Conservation (phyloP, 805 yeast genomes). For the Ascoidea rubescens region DNA sequence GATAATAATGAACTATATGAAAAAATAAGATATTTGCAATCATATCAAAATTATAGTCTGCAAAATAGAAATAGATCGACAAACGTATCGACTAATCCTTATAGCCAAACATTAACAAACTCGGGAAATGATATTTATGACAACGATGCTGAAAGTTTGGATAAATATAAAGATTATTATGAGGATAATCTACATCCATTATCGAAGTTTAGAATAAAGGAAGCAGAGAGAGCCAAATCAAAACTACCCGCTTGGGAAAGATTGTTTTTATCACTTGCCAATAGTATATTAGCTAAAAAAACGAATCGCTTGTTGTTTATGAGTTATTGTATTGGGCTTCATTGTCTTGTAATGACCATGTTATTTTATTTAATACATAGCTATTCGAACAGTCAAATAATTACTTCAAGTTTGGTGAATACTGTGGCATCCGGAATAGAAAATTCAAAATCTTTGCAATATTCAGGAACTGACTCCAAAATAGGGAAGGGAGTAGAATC, state of each 20-base stretch:
- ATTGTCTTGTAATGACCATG: slow-evolving; percentile 54
- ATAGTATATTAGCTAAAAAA: slow-evolving; percentile 63
- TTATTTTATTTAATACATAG: slow-evolving; percentile 36
- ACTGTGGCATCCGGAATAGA: too few relatives aligned
- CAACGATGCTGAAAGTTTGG: slow-evolving; percentile 33
- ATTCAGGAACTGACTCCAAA: too few relatives aligned
- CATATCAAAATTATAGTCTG: slow-evolving; percentile 22
- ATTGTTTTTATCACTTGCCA: slow-evolving; percentile 56
- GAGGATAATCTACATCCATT: slow-evolving; percentile 75
- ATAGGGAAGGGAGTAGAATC: too few relatives aligned
- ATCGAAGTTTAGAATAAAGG: slow-evolving; percentile 66
- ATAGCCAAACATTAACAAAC: slow-evolving; percentile 17
- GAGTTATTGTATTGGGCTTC: slow-evolving; percentile 61
- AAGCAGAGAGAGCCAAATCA: slow-evolving; percentile 60
- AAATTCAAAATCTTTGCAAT: too few relatives aligned
- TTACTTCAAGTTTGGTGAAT: too few relatives aligned
- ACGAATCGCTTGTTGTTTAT: slow-evolving; percentile 61
- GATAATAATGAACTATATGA: slow-evolving; percentile 78
- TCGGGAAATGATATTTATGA: slow-evolving; percentile 10
- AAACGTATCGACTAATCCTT: slow-evolving; percentile 12
- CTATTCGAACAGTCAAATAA: too few relatives aligned
- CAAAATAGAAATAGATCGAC: slow-evolving; percentile 10
- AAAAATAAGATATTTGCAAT: slow-evolving; percentile 52
- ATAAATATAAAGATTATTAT: slow-evolving; percentile 46
- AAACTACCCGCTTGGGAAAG: slow-evolving; percentile 68